Percentiles rank a stretch among this genome's conserved stretches.
These are phyloP conservation scores for Arthrinium puccinioides DNA, from an alignment of 2,329 filamentous ascomycete genomes.

Conservation along the genomic window DNA sequence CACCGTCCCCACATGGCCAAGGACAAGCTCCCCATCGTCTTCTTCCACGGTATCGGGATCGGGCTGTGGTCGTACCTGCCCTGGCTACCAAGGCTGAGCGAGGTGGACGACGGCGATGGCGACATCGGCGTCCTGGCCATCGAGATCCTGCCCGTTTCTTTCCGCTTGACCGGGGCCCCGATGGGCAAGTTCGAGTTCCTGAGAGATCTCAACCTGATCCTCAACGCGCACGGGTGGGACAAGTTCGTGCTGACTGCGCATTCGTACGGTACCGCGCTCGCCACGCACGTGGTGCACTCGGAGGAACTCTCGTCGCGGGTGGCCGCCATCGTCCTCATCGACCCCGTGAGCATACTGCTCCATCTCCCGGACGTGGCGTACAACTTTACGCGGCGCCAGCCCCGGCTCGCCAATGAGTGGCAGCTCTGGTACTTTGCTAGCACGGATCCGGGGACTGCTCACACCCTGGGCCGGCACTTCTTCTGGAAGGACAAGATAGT, in stretches of 20 bases:
- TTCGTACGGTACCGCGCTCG: slow-evolving; percentile 57
- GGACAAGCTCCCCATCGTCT: slow-evolving; percentile 51
- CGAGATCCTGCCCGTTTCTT: slow-evolving; percentile 60
- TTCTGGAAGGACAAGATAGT: slow-evolving; percentile 66
- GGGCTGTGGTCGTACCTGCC: slow-evolving; percentile 56
- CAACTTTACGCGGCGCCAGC: slow-evolving; percentile 56
- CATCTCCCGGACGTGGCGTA: slow-evolving; percentile 65
- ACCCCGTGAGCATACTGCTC: slow-evolving; percentile 61
- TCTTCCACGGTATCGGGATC: slow-evolving; percentile 65
- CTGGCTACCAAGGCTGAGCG: slow-evolving; percentile 47
- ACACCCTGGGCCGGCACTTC: slow-evolving; percentile 58
- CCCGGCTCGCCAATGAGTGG: slow-evolving; percentile 57
- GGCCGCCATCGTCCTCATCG: slow-evolving; percentile 37
- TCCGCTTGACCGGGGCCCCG: slow-evolving; percentile 49
- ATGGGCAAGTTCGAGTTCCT: slow-evolving; percentile 46
- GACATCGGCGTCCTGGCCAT: slow-evolving; percentile 55
- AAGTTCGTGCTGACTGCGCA: slow-evolving; percentile 55
- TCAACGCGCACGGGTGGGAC: slow-evolving; percentile 49
- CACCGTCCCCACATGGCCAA: slow-evolving; percentile 54
- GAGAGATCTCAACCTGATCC: slow-evolving; percentile 45
- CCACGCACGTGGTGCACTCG: slow-evolving; percentile 52
- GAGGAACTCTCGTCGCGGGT: slow-evolving; percentile 41
- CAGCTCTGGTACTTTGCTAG: slow-evolving; percentile 65
- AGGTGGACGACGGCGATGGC: slow-evolving; percentile 11
- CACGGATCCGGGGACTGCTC: slow-evolving; percentile 58